Base-by-base conservation (phyloP, 108 stramenopile genomes). In the Conticribra weissflogii region DNA sequence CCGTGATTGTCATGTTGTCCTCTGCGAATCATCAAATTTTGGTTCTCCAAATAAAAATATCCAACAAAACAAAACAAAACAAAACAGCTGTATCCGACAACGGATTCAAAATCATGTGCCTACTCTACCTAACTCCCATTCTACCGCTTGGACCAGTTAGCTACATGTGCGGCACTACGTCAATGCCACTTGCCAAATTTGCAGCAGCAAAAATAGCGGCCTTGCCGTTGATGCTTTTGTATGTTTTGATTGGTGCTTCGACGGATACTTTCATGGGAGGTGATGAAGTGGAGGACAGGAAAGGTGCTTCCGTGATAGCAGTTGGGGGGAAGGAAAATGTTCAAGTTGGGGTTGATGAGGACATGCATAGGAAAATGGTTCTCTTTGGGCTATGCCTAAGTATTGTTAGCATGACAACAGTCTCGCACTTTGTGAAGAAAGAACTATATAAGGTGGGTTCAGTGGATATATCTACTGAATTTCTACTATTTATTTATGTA, bases 131-230 rank as follows among this genome's bases (percentile, higher is more conserved):
- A 52, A 90, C 92, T 25, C 92, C 89, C 0, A 83, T 90, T 24
- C 48, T 91, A 49, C 92, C 92, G 29, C 49, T 93, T 3, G 89
- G 92, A 3, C 80, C 87, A 19, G 88, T 93, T 3, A 86, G 85
- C 30, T 93, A 93, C 65, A 84, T 89, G 88, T 86, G 84, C 47
- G 92, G 92, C 2, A 90, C 92, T 27, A 93, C 92, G 1, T 81
- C 85, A 22, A 93, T 93, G 89, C 74, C 74, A 18, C 52, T 90
- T 17, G 53, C 49, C 24, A 62, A 71, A 23, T 93, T 93, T 75
- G 88, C 82, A 3, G 52, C 77, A 1, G 92, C 92, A 53, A 93
- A 93, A 59, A 76, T 93, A 28, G 89, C 88, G 18, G 83, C 87
- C 14, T 33, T 88, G 48, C 92, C 92, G 25, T 71, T 93, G 17